phyloP scores from a whole-genome alignment of 345 rosid species.

The Euphorbia peplus region DNA sequence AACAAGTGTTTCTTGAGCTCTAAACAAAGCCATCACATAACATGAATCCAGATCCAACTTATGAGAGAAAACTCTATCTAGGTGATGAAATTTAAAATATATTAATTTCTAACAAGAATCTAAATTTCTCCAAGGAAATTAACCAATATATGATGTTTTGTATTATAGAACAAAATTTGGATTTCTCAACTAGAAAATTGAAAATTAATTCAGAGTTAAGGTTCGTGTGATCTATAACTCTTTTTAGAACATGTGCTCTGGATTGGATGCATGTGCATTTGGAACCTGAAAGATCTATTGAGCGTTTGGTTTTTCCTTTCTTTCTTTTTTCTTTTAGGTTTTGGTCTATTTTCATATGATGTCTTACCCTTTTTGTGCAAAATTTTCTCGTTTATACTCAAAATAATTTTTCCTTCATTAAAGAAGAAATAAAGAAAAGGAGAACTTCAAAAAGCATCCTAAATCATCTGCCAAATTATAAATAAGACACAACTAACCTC shows the following conservation, averaged over 20 bases:
- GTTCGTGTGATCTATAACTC: not conserved
- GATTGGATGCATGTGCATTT: no score
- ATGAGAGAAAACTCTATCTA: not conserved
- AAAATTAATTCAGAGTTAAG: not conserved
- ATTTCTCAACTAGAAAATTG: not conserved
- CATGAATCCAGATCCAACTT: not conserved
- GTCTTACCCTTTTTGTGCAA: not conserved
- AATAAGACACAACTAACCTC: constrained; percentile 52
- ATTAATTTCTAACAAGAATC: not conserved
- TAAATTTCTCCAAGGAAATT: not conserved
- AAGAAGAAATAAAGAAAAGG: not conserved
- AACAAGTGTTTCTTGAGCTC: not conserved
- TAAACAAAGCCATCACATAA: not conserved
- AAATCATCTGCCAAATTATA: not conserved
- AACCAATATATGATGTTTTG: not conserved
- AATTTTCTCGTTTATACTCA: not conserved
- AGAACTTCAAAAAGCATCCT: not conserved
- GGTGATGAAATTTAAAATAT: not conserved
- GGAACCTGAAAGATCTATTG: no score
- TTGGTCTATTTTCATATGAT: no score
- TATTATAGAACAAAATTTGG: not conserved
- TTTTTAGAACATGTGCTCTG: not conserved
- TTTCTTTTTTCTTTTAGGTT: no score
- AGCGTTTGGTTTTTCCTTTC: no score
- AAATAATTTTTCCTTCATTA: not conserved